Conservation (phyloP, 192 early-diverging fungal species). For the Haplosporangium gracile region DNA sequence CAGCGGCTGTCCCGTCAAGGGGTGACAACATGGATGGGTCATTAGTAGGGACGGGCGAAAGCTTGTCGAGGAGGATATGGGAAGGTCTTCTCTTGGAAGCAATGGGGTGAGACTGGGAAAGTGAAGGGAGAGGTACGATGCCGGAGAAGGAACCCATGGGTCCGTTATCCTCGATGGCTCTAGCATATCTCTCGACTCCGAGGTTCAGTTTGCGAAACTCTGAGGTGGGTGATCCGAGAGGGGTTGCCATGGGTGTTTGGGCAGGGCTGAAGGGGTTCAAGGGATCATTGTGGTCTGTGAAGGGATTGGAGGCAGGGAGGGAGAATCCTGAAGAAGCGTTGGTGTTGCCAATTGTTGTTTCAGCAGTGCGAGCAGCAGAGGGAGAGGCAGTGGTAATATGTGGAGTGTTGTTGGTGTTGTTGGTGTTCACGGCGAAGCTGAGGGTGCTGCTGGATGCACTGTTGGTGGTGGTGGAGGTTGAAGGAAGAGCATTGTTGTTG, state of each 20-base stretch:
- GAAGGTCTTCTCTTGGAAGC: conserved; percentile 32
- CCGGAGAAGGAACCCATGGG: conserved; percentile 48
- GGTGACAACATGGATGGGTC: neutral
- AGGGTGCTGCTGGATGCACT: neutral
- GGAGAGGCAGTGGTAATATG: neutral
- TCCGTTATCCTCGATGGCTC: conserved; percentile 38
- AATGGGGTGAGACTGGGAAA: conserved; percentile 22
- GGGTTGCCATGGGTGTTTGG: conserved; percentile 24
- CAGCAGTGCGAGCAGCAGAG: neutral
- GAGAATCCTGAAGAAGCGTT: conserved; percentile 41
- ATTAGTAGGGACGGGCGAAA: neutral
- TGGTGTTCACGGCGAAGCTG: neutral
- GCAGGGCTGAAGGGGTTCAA: conserved; percentile 33
- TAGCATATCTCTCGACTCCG: conserved; percentile 46
- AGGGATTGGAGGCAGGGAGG: conserved; percentile 33
- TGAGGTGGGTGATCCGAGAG: conserved; percentile 29
- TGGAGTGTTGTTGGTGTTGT: neutral
- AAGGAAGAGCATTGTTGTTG: neutral
- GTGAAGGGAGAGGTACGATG: conserved; percentile 27
- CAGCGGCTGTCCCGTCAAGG: neutral
- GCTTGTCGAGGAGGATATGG: conserved; percentile 12
- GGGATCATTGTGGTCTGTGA: conserved; percentile 18
- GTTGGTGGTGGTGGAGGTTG: neutral
- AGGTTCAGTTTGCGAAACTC: conserved; percentile 37
- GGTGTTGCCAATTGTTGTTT: neutral